These are phyloP conservation scores for Flaveria linearis DNA, from an alignment of 129 eudicot genomes.

Conservation along the genomic window DNA sequence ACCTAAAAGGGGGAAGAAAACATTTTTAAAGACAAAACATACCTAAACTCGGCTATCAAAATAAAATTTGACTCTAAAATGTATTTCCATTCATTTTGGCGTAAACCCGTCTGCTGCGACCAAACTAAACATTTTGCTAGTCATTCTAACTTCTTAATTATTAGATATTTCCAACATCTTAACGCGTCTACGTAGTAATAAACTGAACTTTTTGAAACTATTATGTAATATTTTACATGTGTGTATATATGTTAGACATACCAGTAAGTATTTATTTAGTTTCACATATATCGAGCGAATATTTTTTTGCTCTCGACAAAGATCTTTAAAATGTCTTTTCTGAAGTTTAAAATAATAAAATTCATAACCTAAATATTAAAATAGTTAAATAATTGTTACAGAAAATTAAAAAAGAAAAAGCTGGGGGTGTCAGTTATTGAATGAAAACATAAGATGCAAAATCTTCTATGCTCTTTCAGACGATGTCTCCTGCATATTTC, in stretches of 20 bases:
- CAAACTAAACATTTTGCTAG: not conserved
- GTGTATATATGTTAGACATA: not conserved
- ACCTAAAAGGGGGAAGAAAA: too few species aligned
- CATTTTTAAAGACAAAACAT: too few species aligned
- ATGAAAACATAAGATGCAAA: constrained; percentile 34
- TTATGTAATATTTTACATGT: not conserved
- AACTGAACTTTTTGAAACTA: not conserved
- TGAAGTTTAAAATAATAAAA: constrained; percentile 16
- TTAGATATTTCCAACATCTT: too few species aligned
- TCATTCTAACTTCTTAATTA: not conserved
- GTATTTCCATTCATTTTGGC: not conserved
- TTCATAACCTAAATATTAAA: not conserved
- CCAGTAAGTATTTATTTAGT: not conserved
- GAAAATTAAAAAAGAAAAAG: constrained; percentile 19
- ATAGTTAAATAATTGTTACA: not conserved
- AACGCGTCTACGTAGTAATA: not conserved
- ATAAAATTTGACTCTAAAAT: too few species aligned
- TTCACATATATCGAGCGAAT: constrained; percentile 23
- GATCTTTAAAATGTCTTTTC: constrained; percentile 28
- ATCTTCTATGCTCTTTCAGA: constrained; percentile 37
- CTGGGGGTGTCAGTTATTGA: constrained; percentile 34
- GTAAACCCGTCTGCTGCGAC: not conserved
- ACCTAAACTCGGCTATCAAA: too few species aligned
- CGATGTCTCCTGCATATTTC: constrained; percentile 32
- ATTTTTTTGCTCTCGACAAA: constrained; percentile 18